phyloP scores from a whole-genome alignment of 163 green algal species.

The Coccomyxa subellipsoidea region DNA sequence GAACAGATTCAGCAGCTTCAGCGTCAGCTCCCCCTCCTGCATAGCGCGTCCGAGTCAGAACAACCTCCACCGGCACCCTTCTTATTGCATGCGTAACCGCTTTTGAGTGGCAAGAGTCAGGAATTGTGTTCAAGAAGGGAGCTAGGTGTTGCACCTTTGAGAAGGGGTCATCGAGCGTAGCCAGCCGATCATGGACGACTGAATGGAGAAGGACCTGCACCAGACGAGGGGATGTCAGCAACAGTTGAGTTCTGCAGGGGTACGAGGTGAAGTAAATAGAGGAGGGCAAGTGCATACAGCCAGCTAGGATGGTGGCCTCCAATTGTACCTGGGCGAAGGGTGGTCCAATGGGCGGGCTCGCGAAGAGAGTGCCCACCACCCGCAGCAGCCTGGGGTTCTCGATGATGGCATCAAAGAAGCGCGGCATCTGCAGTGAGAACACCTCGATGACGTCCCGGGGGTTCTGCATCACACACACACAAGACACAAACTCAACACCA shows the following conservation, averaged over 20 bases:
- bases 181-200: conserved; percentile 61
- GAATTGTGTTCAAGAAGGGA: too few species aligned
- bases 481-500: neutral
- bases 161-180: conserved; percentile 41
- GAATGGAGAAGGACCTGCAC: conserved; percentile 49
- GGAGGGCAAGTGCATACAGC: too few species aligned
- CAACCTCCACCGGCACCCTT: too few species aligned
- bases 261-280: too few species aligned
- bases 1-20: conserved; percentile 69
- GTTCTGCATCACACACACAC: conserved; percentile 37
- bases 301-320: too few species aligned
- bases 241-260: too few species aligned
- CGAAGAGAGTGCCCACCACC: conserved; percentile 21
- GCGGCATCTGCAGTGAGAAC: conserved; percentile 53
- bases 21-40: conserved; percentile 55
- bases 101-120: too few species aligned
- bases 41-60: neutral
- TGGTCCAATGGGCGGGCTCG: conserved; percentile 19
- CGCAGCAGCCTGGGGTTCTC: conserved; percentile 56
- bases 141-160: conserved; percentile 35
- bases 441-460: conserved; percentile 85
- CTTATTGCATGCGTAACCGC: too few species aligned
- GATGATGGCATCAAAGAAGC: conserved; percentile 58
- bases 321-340: conserved; percentile 50
- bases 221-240: neutral